phyloP scores from a whole-genome alignment of 2,329 filamentous ascomycete species.

The Alternaria arborescens region DNA sequence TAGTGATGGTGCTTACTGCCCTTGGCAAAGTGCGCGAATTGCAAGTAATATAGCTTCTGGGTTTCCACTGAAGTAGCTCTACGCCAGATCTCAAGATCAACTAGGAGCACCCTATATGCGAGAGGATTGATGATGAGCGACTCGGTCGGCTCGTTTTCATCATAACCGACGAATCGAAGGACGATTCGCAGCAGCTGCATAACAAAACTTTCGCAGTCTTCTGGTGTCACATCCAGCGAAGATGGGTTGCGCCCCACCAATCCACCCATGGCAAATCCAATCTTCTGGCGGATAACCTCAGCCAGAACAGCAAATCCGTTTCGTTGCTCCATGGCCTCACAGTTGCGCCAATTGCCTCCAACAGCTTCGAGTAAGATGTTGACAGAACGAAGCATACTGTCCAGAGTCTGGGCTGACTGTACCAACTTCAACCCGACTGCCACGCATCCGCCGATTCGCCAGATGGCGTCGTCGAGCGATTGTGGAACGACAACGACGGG shows the following conservation, averaged over 20 bases:
- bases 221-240: constrained; percentile 42
- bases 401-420: constrained; percentile 74
- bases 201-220: constrained; percentile 61
- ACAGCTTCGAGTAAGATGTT: constrained; percentile 87
- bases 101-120: constrained; percentile 88
- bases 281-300: constrained; percentile 82
- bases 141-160: constrained; percentile 77
- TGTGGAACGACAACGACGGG: constrained; percentile 84
- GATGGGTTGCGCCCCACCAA: constrained; percentile 60
- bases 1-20: constrained; percentile 92
- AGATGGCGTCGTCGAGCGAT: constrained; percentile 88
- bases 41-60: constrained; percentile 89
- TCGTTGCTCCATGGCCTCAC: constrained; percentile 96
- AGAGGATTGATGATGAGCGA: constrained; percentile 96
- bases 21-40: constrained; percentile 88
- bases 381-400: constrained; percentile 78
- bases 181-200: constrained; percentile 76
- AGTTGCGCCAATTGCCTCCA: constrained; percentile 93
- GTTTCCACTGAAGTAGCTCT: constrained; percentile 74
- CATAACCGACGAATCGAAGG: constrained; percentile 88
- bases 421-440: constrained; percentile 85
- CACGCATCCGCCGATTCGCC: constrained; percentile 91
- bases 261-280: constrained; percentile 62
- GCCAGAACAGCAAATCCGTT: constrained; percentile 91
- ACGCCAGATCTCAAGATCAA: constrained; percentile 94